A percentile compares a stretch with the other conserved stretches of the same genome.
Conservation (phyloP, 495 filamentous ascomycete genomes). For the Hypoxylon lenormandii region DNA sequence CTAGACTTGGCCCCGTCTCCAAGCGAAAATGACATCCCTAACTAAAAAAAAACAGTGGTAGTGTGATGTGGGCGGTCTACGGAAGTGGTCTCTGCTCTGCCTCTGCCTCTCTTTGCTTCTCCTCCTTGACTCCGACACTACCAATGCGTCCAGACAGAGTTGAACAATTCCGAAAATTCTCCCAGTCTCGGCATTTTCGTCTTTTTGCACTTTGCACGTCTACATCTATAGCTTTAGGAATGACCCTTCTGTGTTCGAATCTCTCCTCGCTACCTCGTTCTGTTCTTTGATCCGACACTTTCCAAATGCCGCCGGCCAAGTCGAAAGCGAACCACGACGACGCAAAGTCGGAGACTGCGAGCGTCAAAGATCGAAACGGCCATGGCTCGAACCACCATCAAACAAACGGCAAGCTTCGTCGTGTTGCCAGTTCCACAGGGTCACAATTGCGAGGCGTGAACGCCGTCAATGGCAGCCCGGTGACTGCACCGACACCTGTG, state of each 20-base stretch:
- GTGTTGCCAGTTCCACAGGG: slow-evolving; percentile 60
- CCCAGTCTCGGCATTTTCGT: slow-evolving; percentile 7
- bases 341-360: slow-evolving; percentile 59
- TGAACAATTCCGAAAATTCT: slow-evolving; percentile 29
- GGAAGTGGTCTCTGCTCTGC: slow-evolving; percentile 36
- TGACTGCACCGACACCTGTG: slow-evolving; percentile 36
- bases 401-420: slow-evolving; percentile 60
- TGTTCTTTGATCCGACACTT: slow-evolving; percentile 43
- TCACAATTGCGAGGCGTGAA: slow-evolving; percentile 59
- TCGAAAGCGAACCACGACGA: slow-evolving; percentile 60
- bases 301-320: slow-evolving; percentile 49
- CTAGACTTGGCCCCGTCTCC: neutral
- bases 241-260: slow-evolving; percentile 33
- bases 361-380: slow-evolving; percentile 60
- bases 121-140: slow-evolving; percentile 25
- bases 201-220: neutral
- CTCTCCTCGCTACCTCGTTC: slow-evolving; percentile 20
- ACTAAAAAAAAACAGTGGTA: slow-evolving; percentile 32
- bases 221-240: slow-evolving; percentile 28
- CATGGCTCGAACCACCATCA: slow-evolving; percentile 51
- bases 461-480: slow-evolving; percentile 48
- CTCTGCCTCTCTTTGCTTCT: neutral
- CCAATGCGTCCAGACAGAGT: slow-evolving; percentile 31
- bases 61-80: slow-evolving; percentile 39
- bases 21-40: slow-evolving; percentile 38